phyloP scores from a whole-genome alignment of 768 basidiomycete genomes.

The Inosperma sp. region DNA sequence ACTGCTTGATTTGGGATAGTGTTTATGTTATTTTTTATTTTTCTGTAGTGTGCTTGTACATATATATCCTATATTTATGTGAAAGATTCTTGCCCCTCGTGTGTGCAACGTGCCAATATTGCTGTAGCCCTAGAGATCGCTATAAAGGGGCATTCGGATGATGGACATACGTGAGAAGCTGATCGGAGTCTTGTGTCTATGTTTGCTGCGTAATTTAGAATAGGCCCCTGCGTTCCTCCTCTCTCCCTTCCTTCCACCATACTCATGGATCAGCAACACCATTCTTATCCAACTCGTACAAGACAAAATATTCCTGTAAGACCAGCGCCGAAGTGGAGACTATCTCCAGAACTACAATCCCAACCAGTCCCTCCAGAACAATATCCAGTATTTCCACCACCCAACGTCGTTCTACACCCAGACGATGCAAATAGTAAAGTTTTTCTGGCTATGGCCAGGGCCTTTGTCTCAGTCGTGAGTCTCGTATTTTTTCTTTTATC shows the following conservation, averaged over 20 bases:
- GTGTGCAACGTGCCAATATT: constrained; percentile 9
- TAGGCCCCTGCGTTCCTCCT: constrained; percentile 14
- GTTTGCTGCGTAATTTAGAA: constrained; percentile 15
- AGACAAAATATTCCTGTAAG: constrained; percentile 51
- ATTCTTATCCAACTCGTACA: constrained; percentile 38
- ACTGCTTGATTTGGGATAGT: constrained; percentile 4
- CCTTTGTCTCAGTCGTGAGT: constrained; percentile 71
- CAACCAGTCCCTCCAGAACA: constrained; percentile 9
- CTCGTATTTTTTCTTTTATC: constrained; percentile 14
- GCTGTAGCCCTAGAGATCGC: no score
- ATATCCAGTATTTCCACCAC: constrained; percentile 52
- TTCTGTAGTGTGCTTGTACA: neutral
- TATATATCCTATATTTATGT: constrained; percentile 4
- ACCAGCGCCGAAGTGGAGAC: constrained; percentile 47
- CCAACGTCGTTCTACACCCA: constrained; percentile 61
- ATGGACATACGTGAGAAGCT: constrained; percentile 6
- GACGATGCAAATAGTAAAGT: constrained; percentile 72
- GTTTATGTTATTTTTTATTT: constrained; percentile 1
- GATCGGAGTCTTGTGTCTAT: constrained; percentile 13
- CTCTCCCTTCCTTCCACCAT: constrained; percentile 26
- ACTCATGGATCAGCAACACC: constrained; percentile 16
- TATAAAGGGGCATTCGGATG: constrained; percentile 1
- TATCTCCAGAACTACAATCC: neutral
- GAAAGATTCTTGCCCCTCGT: constrained; percentile 1
- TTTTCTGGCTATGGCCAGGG: constrained; percentile 66